A percentile compares a stretch with the other conserved stretches of the same genome.
Conservation (phyloP, 495 filamentous ascomycete species). For the Lasiosphaeria ovina region DNA sequence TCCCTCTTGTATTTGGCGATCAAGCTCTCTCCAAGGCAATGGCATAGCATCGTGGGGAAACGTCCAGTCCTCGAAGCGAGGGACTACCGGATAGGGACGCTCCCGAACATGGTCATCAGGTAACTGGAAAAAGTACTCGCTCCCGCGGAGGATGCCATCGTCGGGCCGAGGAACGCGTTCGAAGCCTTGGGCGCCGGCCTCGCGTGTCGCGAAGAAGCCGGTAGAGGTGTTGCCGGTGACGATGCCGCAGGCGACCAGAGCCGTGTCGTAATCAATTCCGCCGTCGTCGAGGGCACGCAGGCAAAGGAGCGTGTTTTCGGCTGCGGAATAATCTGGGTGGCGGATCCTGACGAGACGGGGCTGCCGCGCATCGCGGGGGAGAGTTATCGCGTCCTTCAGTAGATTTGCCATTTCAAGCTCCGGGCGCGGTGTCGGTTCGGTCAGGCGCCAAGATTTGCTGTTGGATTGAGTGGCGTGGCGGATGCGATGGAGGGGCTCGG, state of each 20-base stretch:
- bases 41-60: neutral
- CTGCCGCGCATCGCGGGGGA: too few species aligned
- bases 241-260: slow-evolving; percentile 2
- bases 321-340: too few species aligned
- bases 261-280: slow-evolving; percentile 3
- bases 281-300: slow-evolving; percentile 4
- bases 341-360: too few species aligned
- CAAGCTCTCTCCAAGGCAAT: neutral
- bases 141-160: slow-evolving; percentile 3
- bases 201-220: slow-evolving; percentile 2
- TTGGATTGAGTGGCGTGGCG: neutral
- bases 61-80: neutral
- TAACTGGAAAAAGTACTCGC: slow-evolving; percentile 5
- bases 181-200: slow-evolving; percentile 1
- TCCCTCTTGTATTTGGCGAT: neutral
- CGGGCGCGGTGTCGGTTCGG: too few species aligned
- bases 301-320: slow-evolving; percentile 3
- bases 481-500: neutral
- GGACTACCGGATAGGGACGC: neutral
- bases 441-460: too few species aligned
- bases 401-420: neutral
- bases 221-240: too few species aligned
- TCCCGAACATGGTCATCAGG: slow-evolving; percentile 1
- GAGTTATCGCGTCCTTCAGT: slow-evolving; percentile 1
- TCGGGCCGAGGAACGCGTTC: neutral